Evolutionary conservation across 257 asterid species (phyloP), one percentile per base, ranked within the genome.

Genomic region (Capsicum pubescens): DNA sequence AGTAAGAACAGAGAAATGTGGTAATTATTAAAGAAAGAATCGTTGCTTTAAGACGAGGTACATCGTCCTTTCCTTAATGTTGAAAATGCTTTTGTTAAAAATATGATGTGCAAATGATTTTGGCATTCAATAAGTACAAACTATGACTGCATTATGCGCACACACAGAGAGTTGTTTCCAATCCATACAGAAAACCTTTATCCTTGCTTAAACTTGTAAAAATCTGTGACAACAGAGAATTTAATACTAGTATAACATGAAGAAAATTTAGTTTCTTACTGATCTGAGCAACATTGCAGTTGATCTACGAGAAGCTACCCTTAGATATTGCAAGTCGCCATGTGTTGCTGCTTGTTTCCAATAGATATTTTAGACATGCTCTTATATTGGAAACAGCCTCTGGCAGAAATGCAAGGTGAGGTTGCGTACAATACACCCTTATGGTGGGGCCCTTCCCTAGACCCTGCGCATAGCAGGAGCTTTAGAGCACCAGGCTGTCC

Each of bases 241-340:
- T 76, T 50, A 13, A 21, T 14, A 52, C 14, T 68, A 68, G 12
- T 46, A 76, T 12, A 52, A 74, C 81, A 74, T 74, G 12, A 21
- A 50, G 46, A 52, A 48, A 26, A 77, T 21, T 63, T 4, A 76
- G 63, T 81, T 83, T 85, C 86, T 80, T 64, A 89, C 55, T 19
- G 55, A 61, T 52, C 77, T 17, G 15, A 85, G 16, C 68, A 77
- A 16, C 83, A 63, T 19, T 87, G 85, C 95, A 96, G 97, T 88
- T 96, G 88, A 94, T 96, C 57, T 96, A 96, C 44, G 98, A 96
- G 91, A 96, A 96, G 91, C 89, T 94, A 58, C 99, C 99, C 42
- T 60, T 87, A 50, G 99, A 96, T 72, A 94, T 96, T 16, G 95
- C 98, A 46, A 94, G 97, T 82, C 99, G 98, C 14, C 97, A 96